These are phyloP conservation scores for Carpinus viminea DNA, from an alignment of 306 rosid species.

Conservation along the genomic window DNA sequence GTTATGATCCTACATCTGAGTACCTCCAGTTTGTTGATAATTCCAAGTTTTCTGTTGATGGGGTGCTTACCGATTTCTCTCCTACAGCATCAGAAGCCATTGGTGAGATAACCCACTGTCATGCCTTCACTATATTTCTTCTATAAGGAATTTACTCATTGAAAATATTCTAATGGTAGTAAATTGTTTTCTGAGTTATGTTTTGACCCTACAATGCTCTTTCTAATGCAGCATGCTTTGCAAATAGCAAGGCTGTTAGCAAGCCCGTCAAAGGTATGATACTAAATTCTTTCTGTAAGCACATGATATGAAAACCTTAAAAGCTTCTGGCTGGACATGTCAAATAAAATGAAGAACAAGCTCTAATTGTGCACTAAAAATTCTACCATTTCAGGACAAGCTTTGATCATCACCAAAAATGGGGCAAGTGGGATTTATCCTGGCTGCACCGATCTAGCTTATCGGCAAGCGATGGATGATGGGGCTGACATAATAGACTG, in stretches of 20 bases:
- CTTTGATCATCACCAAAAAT: slow-evolving; percentile 63
- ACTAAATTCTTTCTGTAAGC: slow-evolving; percentile 8
- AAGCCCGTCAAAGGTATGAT: slow-evolving; percentile 51
- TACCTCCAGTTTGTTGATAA: slow-evolving; percentile 68
- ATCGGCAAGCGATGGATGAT: slow-evolving; percentile 66
- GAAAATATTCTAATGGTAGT: neutral
- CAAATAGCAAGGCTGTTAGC: slow-evolving; percentile 36
- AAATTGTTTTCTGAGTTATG: neutral
- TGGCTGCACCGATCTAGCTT: slow-evolving; percentile 84
- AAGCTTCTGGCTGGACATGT: neutral
- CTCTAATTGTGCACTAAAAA: neutral
- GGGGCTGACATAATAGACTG: slow-evolving; percentile 89
- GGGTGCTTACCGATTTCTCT: slow-evolving; percentile 77
- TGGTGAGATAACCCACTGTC: slow-evolving; percentile 48
- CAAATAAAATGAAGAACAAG: slow-evolving; percentile 1
- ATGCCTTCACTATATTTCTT: neutral
- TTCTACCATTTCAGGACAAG: slow-evolving; percentile 41
- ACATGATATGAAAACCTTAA: neutral
- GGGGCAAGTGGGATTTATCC: slow-evolving; percentile 91
- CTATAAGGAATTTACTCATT: neutral
- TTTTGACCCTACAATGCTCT: slow-evolving; percentile 28
- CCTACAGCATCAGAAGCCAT: slow-evolving; percentile 73
- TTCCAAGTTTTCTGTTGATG: slow-evolving; percentile 69
- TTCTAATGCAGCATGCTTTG: slow-evolving; percentile 68
- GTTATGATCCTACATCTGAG: slow-evolving; percentile 69